Conservation (phyloP, 2,329 filamentous ascomycete species). For the Septoria petroselini region DNA sequence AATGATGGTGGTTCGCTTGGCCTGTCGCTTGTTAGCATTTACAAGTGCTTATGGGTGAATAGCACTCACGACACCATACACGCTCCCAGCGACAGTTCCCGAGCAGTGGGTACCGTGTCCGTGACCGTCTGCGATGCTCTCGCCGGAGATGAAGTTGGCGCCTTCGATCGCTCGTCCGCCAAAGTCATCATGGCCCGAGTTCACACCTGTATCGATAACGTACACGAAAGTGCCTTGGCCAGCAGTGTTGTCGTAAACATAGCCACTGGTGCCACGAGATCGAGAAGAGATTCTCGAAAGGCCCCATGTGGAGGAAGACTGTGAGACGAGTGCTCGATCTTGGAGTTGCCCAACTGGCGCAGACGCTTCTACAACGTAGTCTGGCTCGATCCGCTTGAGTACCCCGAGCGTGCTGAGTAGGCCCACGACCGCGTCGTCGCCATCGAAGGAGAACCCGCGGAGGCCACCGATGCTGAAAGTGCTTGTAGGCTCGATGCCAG, state of each 20-base stretch:
- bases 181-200: conserved; percentile 35
- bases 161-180: conserved; percentile 36
- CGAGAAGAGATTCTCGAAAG: conserved; percentile 25
- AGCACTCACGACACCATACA: conserved; percentile 42
- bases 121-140: conserved; percentile 47
- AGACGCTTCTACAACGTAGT: conserved; percentile 38
- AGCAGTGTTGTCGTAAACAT: conserved; percentile 24
- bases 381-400: conserved; percentile 43
- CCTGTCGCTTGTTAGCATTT: conserved; percentile 17
- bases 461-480: conserved; percentile 34
- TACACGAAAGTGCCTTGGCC: conserved; percentile 19
- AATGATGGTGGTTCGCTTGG: conserved; percentile 44
- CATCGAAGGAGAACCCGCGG: conserved; percentile 40
- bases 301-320: conserved; percentile 25
- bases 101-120: conserved; percentile 75
- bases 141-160: conserved; percentile 32
- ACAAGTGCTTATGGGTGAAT: background rate
- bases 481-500: conserved; percentile 14
- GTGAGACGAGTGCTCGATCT: conserved; percentile 16
- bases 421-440: conserved; percentile 36
- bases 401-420: conserved; percentile 29
- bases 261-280: conserved; percentile 27
- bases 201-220: conserved; percentile 31
- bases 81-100: conserved; percentile 67
- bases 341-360: conserved; percentile 15